Base-by-base conservation (phyloP, 2,329 filamentous ascomycete species). In the Massarina eburnea region DNA sequence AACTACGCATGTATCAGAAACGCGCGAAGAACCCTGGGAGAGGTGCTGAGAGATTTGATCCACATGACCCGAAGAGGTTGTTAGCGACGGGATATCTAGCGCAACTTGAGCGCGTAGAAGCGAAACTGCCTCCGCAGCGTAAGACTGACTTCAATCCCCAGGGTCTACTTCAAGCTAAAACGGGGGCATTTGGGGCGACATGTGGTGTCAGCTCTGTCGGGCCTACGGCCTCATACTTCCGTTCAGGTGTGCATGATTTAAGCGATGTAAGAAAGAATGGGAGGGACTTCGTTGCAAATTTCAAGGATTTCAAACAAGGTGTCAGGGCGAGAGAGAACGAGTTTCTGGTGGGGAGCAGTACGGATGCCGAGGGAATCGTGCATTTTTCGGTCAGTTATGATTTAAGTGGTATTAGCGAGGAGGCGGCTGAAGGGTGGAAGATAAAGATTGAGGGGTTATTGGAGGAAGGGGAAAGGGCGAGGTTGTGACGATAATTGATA, bases 121-220 rank as follows among this genome's bases (percentile, higher is more conserved):
- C 45, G 0, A 71, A 66, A 40, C 50, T 71, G 9, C 73, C 74
- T 0, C 34, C 51, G 2, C 39, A 62, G n/a, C 44, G 58, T 15
- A 55, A 56, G 15, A 52, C 52, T 2, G 56, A 55, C 2, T 20
- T 60, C 4, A 66, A 66, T 36, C 69, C 72, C 1, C 73, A 76
- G 46, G 73, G 74, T 2, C 50, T 36, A 1, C 66, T 72, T 39
- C 56, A 58, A 9, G 61, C 62, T 27, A 63, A 54, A 8, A 52
- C 55, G 18, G 66, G 64, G 12, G 45, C 51, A 4, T 65, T 59
- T 12, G 58, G 49, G 10, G 73, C 74, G 9, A 78, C 75, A 4
- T 75, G 73, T 55, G 74, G 74, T 3, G 72, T 77, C 1, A 72
- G 68, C 19, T 73, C 68, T 12, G 63, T 76, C 1, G 75, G 74